A percentile compares a stretch with the other conserved stretches of the same genome.
Conservation (phyloP, 495 filamentous ascomycete genomes). For the Podospora conica region DNA sequence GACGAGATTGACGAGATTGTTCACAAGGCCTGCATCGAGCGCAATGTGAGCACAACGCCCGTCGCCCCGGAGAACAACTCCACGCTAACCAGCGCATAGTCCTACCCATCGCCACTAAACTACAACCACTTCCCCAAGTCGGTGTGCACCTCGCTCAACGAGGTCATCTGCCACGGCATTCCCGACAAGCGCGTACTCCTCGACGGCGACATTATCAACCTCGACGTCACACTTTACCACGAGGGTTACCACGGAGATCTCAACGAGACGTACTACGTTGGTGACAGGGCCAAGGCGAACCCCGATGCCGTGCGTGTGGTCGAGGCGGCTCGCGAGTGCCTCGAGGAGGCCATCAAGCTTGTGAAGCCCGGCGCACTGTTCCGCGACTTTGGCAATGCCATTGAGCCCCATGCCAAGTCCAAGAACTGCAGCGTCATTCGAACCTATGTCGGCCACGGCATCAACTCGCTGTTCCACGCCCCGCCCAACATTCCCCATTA, state of each 20-base stretch:
- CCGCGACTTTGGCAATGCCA: conserved; percentile 74
- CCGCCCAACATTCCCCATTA: conserved; percentile 85
- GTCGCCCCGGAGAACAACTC: neutral
- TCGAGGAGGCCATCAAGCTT: conserved; percentile 74
- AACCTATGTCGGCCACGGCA: conserved; percentile 85
- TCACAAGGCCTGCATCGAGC: conserved; percentile 90
- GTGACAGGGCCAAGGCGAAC: conserved; percentile 65
- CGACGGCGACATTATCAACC: conserved; percentile 85
- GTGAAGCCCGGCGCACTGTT: conserved; percentile 85
- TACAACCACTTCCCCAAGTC: conserved; percentile 98
- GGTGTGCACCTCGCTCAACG: conserved; percentile 90
- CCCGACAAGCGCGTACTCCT: conserved; percentile 71
- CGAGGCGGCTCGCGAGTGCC: conserved; percentile 72
- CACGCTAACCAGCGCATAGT: conserved; percentile 47
- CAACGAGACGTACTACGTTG: conserved; percentile 91
- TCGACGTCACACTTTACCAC: conserved; percentile 84
- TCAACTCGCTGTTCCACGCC: conserved; percentile 80
- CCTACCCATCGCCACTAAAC: conserved; percentile 94
- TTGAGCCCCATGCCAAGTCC: conserved; percentile 79
- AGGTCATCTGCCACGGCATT: conserved; percentile 94
- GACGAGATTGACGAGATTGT: conserved; percentile 95
- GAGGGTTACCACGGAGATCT: conserved; percentile 82
- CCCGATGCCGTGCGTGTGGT: conserved; percentile 78
- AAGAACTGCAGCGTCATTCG: conserved; percentile 75
- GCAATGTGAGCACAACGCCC: conserved; percentile 56